Conservation (phyloP, 345 rosid species). For the Cardamine resedifolia region DNA sequence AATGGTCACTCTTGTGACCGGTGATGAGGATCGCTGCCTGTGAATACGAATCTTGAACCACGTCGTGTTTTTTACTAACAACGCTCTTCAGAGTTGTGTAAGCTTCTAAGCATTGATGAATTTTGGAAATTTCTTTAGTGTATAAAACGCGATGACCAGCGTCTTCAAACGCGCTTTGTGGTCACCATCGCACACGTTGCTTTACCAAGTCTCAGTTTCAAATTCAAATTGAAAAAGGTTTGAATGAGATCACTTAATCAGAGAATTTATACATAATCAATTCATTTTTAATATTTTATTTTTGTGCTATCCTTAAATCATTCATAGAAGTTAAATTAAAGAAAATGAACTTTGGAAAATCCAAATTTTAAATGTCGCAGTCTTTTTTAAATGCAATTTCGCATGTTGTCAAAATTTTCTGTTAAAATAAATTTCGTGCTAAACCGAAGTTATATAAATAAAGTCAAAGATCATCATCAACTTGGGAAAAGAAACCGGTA, state of each 20-base stretch:
- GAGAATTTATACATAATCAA: no score
- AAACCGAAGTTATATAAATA: not conserved
- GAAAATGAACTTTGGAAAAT: not conserved
- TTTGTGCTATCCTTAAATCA: no score
- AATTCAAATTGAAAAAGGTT: not conserved
- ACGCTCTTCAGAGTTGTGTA: slow-evolving; percentile 10
- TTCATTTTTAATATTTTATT: no score
- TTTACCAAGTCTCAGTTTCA: not conserved
- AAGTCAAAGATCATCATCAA: not conserved
- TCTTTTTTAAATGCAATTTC: no score
- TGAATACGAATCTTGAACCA: slow-evolving; percentile 7
- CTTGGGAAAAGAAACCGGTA: not conserved
- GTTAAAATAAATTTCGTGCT: no score
- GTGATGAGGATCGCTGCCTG: slow-evolving; percentile 6
- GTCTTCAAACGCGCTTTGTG: slow-evolving; percentile 24
- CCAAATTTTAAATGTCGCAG: no score
- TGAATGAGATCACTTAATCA: not conserved
- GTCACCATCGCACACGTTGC: not conserved
- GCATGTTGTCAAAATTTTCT: not conserved
- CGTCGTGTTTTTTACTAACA: slow-evolving; percentile 18
- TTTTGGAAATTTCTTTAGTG: slow-evolving; percentile 12
- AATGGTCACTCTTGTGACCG: slow-evolving; percentile 23
- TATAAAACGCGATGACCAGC: slow-evolving; percentile 14
- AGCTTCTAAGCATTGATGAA: slow-evolving; percentile 8
- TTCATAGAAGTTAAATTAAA: not conserved